Conservation (phyloP, 768 basidiomycete species). For the Mycena galopus region DNA sequence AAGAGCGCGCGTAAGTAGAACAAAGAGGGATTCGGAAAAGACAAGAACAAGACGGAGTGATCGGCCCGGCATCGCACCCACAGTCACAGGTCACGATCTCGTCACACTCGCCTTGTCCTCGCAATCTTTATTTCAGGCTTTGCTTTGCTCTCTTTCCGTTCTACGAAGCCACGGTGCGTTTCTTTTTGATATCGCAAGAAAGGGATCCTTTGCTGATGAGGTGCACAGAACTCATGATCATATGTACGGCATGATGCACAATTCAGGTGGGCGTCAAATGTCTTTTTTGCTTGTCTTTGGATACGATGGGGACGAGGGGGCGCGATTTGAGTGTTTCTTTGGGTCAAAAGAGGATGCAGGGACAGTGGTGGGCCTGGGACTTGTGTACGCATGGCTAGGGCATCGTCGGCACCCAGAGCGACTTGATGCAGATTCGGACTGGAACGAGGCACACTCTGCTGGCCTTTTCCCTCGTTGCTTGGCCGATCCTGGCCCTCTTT, state of each 20-base stretch:
- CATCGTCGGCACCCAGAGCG: background rate
- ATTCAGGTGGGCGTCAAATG: conserved; percentile 25
- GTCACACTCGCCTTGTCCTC: conserved; percentile 8
- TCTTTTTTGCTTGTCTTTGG: background rate
- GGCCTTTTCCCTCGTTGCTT: background rate
- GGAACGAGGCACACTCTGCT: background rate
- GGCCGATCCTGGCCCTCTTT: background rate
- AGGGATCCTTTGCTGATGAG: background rate
- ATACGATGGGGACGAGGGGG: background rate
- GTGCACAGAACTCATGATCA: conserved; percentile 29
- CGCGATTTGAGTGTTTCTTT: background rate
- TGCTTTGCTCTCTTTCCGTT: background rate
- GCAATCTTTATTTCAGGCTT: too few relatives aligned
- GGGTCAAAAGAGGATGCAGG: background rate
- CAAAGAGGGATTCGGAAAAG: background rate
- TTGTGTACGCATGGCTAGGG: background rate
- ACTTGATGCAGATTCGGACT: background rate
- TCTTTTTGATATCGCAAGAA: background rate
- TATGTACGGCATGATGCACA: conserved; percentile 32
- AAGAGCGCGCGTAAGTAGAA: background rate
- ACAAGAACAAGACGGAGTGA: background rate
- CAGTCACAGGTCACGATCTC: background rate
- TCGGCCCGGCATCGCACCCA: background rate
- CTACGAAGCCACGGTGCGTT: background rate
- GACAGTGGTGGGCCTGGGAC: background rate